Conservation (phyloP, 768 basidiomycete genomes). For the Xerocomellus dryophilus region DNA sequence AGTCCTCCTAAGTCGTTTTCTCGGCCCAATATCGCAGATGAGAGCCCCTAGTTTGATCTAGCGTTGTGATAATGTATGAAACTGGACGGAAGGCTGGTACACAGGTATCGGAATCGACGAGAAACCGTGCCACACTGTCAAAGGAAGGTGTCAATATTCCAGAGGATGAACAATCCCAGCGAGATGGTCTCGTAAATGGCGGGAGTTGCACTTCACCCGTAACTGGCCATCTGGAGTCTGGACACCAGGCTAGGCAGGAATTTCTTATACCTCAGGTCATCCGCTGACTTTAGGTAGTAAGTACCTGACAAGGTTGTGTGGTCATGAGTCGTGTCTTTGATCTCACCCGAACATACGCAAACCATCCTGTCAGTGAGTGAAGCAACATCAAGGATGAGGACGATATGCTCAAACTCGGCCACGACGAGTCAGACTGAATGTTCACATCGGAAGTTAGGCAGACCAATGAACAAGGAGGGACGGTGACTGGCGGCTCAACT, state of each 20-base stretch:
- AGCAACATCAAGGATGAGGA: constrained; percentile 23
- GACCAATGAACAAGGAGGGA: constrained; percentile 54
- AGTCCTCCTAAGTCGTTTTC: constrained; percentile 53
- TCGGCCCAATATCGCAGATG: constrained; percentile 53
- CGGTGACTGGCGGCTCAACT: constrained; percentile 28
- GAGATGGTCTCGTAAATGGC: constrained; percentile 32
- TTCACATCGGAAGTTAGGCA: constrained; percentile 54
- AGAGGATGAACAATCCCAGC: neutral
- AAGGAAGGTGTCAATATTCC: neutral
- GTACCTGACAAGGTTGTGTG: constrained; percentile 57
- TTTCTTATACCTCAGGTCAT: too few relatives aligned
- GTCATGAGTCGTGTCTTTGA: constrained; percentile 51
- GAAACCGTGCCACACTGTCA: constrained; percentile 14
- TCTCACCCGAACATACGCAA: constrained; percentile 47
- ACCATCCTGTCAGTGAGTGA: constrained; percentile 40
- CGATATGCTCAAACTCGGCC: constrained; percentile 30
- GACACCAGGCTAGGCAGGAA: too few relatives aligned
- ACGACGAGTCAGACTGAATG: constrained; percentile 45
- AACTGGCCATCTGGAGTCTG: too few relatives aligned
- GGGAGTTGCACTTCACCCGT: constrained; percentile 16
- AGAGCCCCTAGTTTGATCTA: neutral
- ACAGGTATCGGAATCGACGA: neutral
- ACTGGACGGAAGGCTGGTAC: constrained; percentile 11
- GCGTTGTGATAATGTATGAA: constrained; percentile 10
- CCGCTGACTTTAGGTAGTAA: constrained; percentile 14